Base-by-base conservation (phyloP, 2,329 filamentous ascomycete genomes). In the Alternaria arborescens region DNA sequence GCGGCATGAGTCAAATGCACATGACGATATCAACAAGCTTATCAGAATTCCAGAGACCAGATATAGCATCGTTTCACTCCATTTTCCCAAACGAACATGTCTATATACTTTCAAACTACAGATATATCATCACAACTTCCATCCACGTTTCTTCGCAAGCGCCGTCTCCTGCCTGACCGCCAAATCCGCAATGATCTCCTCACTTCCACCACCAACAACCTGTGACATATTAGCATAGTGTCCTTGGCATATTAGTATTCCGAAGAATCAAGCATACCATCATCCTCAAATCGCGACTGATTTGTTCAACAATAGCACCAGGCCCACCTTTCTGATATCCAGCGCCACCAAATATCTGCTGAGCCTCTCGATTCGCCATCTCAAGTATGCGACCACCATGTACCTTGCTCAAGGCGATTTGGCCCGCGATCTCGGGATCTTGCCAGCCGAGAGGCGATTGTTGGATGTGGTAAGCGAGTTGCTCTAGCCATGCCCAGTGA, bases 401-500 rank as follows among this genome's bases (percentile, higher is more conserved):
- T 0, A 86, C 81, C 65, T 86, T 86, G 16, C 76, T 78, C 61
- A 77, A 72, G 5, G 78, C 78, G 60, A 80, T 79, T 52, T 75
- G 75, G 0, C 77, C 77, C 8, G 78, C 78, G 26, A 80, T 76
- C 18, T 75, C 73, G 1, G 77, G 73, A 28, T 78, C 76, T 53
- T 80, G 72, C 74, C 77, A 80, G 4, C 68, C 72, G 56, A 81
- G 68, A 63, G 80, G 78, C 4, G 79, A 80, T 8, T 79, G 70
- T 59, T 84, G 79, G 43, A 85, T 79, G 46, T 86, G 84, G 69
- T 84, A 86, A 5, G 85, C 86, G 3, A 89, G 77, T 70, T 89
- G 86, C 67, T 89, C 87, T 59, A 89, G 73, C 78, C 87, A 89
- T 0, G 87, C 85, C 75, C 85, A 87, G 46, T 87, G 85, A 0